Evolutionary conservation across 495 filamentous ascomycete genomes (phyloP), one percentile per base, ranked within the genome.

Genomic region (Alectoria sarmentosa): DNA sequence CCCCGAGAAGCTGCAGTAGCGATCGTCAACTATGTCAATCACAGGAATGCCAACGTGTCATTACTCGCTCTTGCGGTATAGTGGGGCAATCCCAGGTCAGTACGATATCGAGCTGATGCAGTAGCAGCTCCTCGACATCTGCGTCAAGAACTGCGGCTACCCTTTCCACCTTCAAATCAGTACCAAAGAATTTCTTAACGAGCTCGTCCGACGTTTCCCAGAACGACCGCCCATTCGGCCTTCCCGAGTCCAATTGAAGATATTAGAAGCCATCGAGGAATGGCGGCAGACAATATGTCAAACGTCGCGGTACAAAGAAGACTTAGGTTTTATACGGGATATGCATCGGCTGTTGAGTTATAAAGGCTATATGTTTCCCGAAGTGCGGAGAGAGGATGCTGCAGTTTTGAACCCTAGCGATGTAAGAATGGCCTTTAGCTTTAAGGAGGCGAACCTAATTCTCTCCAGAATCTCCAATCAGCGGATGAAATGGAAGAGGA

Each of bases 401-500:
- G 95, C 95, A 32, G 94, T 98, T 38, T 76, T 98, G 73, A 98
- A 98, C 74, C 95, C 95, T 23, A 97, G 90, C 74, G 94, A 98
- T 78, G 92, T 97, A 84, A 74, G 90, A 77, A 57, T 23, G 34
- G 30, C 17, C 36, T 42, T 32, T 10, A 17, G 23, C n/a, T 7
- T 7, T 55, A 1, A 26, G 36, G 30, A 28, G 7, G 28, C 66
- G 59, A 66, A 68, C 7, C 73, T 83, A 62, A 84, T 66, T 14
- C 5, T 58, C 32, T 63, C 26, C 71, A 97, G 92, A 95, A 91
- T 67, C 83, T 98, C 23, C 90, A 92, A 73, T 97, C 94, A 17
- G 94, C 92, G 19, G 94, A 98, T 69, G 94, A 98, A 74, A 98
- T 98, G 94, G 94, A 98, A 70, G 91, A 92, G 70, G 94, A 98